Percentiles rank a stretch among this genome's conserved stretches.
phyloP scores from a whole-genome alignment of 208 protist species.

The Trichomonas tenax region DNA sequence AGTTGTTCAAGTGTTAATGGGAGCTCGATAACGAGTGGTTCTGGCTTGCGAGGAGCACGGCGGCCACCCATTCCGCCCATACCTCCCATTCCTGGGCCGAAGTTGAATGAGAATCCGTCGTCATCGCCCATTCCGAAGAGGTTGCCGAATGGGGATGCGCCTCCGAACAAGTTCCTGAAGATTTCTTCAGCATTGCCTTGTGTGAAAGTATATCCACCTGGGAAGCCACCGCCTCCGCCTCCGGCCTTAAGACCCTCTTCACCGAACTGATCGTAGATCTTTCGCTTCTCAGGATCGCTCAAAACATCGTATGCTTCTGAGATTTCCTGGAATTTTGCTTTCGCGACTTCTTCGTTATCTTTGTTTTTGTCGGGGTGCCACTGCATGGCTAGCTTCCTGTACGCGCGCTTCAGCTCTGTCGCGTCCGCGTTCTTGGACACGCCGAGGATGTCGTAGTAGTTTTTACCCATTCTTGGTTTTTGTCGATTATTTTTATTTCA shows the following conservation, averaged over 20 bases:
- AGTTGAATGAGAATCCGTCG: no score
- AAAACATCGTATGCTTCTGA: conserved; percentile 43
- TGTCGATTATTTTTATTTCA: neutral
- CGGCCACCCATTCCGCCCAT: neutral
- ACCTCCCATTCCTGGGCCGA: neutral
- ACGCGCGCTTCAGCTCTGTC: conserved; percentile 44
- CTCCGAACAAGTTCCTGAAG: neutral
- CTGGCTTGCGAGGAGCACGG: neutral
- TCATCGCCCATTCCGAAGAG: neutral
- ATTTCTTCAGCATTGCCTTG: conserved; percentile 12
- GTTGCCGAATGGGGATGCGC: neutral
- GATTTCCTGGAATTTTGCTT: conserved; percentile 26
- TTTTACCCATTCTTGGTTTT: neutral
- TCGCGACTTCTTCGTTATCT: conserved; percentile 9
- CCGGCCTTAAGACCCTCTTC: conserved; percentile 33
- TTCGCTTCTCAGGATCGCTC: conserved; percentile 33
- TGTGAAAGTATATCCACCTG: conserved; percentile 14
- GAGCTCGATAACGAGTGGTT: neutral
- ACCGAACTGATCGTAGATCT: conserved; percentile 40
- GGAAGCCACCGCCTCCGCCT: neutral
- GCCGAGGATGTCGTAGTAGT: conserved; percentile 35
- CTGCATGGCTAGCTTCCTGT: conserved; percentile 46
- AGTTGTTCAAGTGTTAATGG: neutral
- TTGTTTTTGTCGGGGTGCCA: conserved; percentile 47
- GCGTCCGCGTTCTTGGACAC: conserved; percentile 26